phyloP scores from a whole-genome alignment of 2,329 filamentous ascomycete species.

The Sordariomycetes sp. region DNA sequence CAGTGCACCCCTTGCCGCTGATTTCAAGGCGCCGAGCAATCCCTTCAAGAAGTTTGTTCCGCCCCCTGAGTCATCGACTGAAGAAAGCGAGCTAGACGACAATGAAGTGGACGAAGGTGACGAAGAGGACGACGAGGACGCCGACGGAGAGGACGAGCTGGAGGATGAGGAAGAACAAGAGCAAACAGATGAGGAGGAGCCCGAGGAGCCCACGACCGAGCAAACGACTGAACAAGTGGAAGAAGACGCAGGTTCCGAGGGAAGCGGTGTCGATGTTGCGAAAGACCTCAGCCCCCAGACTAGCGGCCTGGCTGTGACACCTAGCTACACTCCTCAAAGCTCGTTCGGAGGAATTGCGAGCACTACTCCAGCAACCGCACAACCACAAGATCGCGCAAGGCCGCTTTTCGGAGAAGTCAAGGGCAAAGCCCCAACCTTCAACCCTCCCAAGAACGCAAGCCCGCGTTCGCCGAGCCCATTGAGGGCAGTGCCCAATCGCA shows the following conservation, averaged over 20 bases:
- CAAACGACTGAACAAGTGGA: conserved; percentile 11
- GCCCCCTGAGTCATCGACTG: neutral
- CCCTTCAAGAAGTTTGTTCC: conserved; percentile 18
- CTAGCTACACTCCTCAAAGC: conserved; percentile 46
- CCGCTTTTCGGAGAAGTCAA: conserved; percentile 46
- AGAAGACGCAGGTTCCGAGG: conserved; percentile 37
- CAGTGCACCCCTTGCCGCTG: too few relatives aligned
- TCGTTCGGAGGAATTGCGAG: conserved; percentile 45
- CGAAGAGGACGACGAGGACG: conserved; percentile 1
- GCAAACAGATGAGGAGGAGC: conserved; percentile 29
- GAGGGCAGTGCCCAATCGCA: conserved; percentile 43
- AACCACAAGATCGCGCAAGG: conserved; percentile 31
- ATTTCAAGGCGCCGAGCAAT: too few relatives aligned
- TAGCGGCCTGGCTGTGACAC: conserved; percentile 30
- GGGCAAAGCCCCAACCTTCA: conserved; percentile 41
- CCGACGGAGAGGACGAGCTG: conserved; percentile 16
- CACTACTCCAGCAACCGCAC: conserved; percentile 16
- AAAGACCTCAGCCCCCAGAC: conserved; percentile 50
- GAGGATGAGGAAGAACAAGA: conserved; percentile 24
- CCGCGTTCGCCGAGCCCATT: conserved; percentile 68
- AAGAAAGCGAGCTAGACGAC: neutral
- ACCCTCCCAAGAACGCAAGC: conserved; percentile 44
- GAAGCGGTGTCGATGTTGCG: conserved; percentile 56
- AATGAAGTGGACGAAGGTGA: neutral
- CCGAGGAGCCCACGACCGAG: conserved; percentile 13